Conservation (phyloP, 108 stramenopile species). For the Skeletonema menzelii region DNA sequence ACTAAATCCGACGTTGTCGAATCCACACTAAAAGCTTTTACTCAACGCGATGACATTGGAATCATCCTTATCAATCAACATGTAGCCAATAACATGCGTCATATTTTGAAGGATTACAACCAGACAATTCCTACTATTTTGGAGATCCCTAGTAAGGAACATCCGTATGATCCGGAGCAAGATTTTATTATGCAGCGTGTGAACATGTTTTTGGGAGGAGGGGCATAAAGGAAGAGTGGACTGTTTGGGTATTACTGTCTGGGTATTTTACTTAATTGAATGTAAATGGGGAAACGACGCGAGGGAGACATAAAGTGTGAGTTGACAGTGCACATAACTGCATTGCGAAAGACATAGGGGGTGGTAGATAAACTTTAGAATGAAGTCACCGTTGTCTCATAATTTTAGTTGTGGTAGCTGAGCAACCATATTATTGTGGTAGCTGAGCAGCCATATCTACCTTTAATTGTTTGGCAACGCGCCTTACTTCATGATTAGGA, state of each 20-base stretch:
- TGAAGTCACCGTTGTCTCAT: neutral
- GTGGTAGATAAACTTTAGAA: neutral
- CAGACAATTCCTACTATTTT: conserved; percentile 97
- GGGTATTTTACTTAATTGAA: conserved; percentile 1
- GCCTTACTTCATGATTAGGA: conserved; percentile 59
- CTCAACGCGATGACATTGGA: conserved; percentile 90
- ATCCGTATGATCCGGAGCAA: conserved; percentile 97
- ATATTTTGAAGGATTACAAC: conserved; percentile 94
- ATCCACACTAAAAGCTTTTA: conserved; percentile 77
- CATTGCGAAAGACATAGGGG: neutral
- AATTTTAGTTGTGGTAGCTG: neutral
- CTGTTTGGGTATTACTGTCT: neutral
- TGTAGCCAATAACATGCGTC: conserved; percentile 95
- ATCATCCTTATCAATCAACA: conserved; percentile 99
- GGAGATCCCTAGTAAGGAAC: conserved; percentile 97
- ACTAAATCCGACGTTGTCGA: conserved; percentile 79
- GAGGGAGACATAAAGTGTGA: neutral
- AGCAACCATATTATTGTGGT: no score
- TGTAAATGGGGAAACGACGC: neutral
- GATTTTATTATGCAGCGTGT: conserved; percentile 99
- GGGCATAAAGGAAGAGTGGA: conserved; percentile 24
- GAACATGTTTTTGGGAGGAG: conserved; percentile 92
- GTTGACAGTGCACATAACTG: neutral
- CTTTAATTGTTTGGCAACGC: neutral
- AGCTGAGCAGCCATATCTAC: neutral